Conservation (phyloP, 2,329 filamentous ascomycete genomes). For the Trichoderma oligosporum region DNA sequence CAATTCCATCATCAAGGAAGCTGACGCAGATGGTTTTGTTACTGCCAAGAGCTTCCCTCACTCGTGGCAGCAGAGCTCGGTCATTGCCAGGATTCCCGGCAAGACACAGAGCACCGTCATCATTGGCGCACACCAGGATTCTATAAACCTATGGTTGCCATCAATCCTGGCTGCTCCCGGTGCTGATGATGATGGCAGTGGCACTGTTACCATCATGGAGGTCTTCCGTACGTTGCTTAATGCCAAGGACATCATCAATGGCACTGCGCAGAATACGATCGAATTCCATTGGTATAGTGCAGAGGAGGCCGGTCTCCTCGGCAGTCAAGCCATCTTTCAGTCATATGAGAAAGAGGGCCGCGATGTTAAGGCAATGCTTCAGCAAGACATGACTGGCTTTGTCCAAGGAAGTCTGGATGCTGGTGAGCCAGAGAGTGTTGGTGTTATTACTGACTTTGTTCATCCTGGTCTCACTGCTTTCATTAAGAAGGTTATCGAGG, state of each 20-base stretch:
- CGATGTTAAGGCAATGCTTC: slow-evolving; percentile 91
- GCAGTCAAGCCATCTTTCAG: slow-evolving; percentile 84
- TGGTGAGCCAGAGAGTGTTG: slow-evolving; percentile 78
- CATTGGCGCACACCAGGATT: slow-evolving; percentile 90
- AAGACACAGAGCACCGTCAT: slow-evolving; percentile 80
- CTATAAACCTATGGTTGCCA: slow-evolving; percentile 87
- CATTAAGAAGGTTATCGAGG: slow-evolving; percentile 81
- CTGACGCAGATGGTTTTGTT: slow-evolving; percentile 66
- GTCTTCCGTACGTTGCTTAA: slow-evolving; percentile 76
- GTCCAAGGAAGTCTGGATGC: slow-evolving; percentile 77
- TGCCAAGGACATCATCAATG: slow-evolving; percentile 64
- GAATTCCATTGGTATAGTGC: slow-evolving; percentile 97
- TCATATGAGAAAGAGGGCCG: slow-evolving; percentile 68
- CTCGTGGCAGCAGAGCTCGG: slow-evolving; percentile 82
- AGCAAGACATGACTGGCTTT: slow-evolving; percentile 97
- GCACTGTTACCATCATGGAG: slow-evolving; percentile 91
- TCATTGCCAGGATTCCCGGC: slow-evolving; percentile 89
- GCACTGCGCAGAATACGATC: slow-evolving; percentile 76
- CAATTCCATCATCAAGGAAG: slow-evolving; percentile 63
- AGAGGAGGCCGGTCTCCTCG: slow-evolving; percentile 82
- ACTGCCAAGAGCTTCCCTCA: slow-evolving; percentile 72
- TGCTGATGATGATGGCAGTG: slow-evolving; percentile 92
- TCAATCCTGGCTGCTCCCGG: slow-evolving; percentile 80
- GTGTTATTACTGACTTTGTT: slow-evolving; percentile 90
- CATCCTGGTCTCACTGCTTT: slow-evolving; percentile 78